These are phyloP conservation scores for Clonostachys byssicola DNA, from an alignment of 2,329 filamentous ascomycete species.

Conservation along the genomic window DNA sequence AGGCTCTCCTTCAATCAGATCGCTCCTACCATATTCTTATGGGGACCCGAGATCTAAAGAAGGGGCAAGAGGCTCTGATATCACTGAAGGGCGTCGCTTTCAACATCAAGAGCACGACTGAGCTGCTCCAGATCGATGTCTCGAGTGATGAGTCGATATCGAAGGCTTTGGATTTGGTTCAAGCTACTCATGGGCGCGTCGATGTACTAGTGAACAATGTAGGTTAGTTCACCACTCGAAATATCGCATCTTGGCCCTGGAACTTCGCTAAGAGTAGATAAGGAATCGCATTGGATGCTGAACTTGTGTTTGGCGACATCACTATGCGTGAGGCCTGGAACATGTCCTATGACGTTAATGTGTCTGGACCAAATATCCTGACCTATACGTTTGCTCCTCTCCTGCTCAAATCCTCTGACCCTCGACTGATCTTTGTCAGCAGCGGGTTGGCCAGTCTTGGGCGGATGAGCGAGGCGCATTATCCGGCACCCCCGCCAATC, in stretches of 20 bases:
- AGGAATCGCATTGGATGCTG: not conserved
- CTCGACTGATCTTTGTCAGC: constrained; percentile 38
- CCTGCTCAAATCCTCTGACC: constrained; percentile 27
- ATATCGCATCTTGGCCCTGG: no score
- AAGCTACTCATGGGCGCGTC: constrained; percentile 6
- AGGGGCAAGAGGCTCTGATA: constrained; percentile 11
- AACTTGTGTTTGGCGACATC: not conserved
- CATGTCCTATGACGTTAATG: not conserved
- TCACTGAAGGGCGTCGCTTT: not conserved
- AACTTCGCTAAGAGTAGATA: no score
- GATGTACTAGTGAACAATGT: constrained; percentile 24
- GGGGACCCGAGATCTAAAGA: constrained; percentile 13
- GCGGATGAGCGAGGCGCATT: no score
- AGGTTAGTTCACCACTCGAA: not conserved
- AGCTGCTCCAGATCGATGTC: constrained; percentile 10
- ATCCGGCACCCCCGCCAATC: no score
- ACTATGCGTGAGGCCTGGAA: not conserved
- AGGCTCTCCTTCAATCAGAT: constrained; percentile 9
- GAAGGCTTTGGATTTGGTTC: constrained; percentile 6
- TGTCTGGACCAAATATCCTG: constrained; percentile 9
- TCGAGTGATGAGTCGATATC: constrained; percentile 9
- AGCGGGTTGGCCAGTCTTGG: constrained; percentile 11
- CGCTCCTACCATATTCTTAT: constrained; percentile 15
- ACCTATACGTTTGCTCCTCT: constrained; percentile 30
- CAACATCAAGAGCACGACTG: not conserved